Base-by-base conservation (phyloP, 805 yeast species). In the Candida namnaoensis region DNA sequence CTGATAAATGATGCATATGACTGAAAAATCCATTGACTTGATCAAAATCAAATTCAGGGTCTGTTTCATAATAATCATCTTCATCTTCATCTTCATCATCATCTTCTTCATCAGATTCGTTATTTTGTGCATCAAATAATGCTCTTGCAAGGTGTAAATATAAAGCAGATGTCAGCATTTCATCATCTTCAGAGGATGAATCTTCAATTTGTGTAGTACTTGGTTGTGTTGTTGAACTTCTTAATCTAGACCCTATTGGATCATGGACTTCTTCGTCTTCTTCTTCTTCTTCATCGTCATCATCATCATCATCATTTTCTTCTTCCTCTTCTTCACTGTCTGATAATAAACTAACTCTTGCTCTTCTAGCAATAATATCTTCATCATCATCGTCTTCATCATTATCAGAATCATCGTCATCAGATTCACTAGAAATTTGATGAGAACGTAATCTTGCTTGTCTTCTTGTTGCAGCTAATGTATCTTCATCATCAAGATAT, bases 211-310 rank as follows among this genome's bases (percentile, higher is more conserved):
- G 19, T 19, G 19, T 38, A 15, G 28, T 26, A 8, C 10, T 26
- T 8, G 28, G 10, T 10, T 26, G 7, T 8, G 5, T 26, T 10
- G 10, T 26, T 26, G 28, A 26, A 26, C 28, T 26, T 26, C 28
- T 19, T 19, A 19, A 26, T 26, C 28, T 26, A 8, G 28, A 8
- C 28, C 28, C 4, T 26, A 8, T 26, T 26, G 7, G 28, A 26
- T 4, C 5, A 2, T 26, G 28, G 28, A 44, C 33, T 19, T 43
- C 44, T 34, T 61, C 64, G 13, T 53, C 56, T 15, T 54, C 51
- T 37, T 52, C 54, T 35, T 48, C 56, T 8, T 57, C 69, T 2
- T 52, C 63, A 2, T 60, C 65, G 1, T 55, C 64, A 1, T 42
- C 54, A 8, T 44, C 55, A 7, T 44, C 58, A 4, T 48, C 58